Conservation (phyloP, 352 stramenopile genomes). For the Phytophthora citrophthora region DNA sequence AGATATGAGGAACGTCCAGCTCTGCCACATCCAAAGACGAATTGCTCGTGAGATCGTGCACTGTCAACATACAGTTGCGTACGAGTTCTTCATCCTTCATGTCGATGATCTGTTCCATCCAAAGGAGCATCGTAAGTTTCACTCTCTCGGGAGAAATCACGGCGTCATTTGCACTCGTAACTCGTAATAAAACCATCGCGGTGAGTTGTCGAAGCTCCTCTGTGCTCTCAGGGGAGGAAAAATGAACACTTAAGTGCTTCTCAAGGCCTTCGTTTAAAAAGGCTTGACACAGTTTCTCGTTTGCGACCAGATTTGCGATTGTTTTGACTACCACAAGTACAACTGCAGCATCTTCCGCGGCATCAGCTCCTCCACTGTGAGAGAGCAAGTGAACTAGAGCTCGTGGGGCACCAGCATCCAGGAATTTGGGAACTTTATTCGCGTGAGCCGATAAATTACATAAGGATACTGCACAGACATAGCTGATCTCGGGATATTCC, state of each 20-base stretch:
- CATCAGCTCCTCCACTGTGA: slow-evolving; percentile 35
- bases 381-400: slow-evolving; percentile 70
- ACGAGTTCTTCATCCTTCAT: slow-evolving; percentile 80
- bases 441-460: slow-evolving; percentile 74
- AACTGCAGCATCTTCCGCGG: slow-evolving; percentile 41
- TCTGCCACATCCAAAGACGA: slow-evolving; percentile 57
- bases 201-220: slow-evolving; percentile 68
- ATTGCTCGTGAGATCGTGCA: slow-evolving; percentile 74
- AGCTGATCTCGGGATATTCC: slow-evolving; percentile 57
- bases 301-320: slow-evolving; percentile 79
- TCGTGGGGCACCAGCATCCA: slow-evolving; percentile 69
- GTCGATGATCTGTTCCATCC: slow-evolving; percentile 83
- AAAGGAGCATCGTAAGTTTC: slow-evolving; percentile 67
- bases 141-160: slow-evolving; percentile 70
- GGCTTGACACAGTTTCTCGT: slow-evolving; percentile 75
- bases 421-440: slow-evolving; percentile 67
- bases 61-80: slow-evolving; percentile 79
- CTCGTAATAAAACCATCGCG: slow-evolving; percentile 73
- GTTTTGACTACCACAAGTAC: slow-evolving; percentile 69
- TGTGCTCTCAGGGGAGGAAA: slow-evolving; percentile 47
- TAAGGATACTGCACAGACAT: slow-evolving; percentile 72
- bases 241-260: slow-evolving; percentile 62
- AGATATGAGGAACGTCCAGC: slow-evolving; percentile 66
- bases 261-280: slow-evolving; percentile 81
- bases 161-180: slow-evolving; percentile 76